A percentile compares a stretch with the other conserved stretches of the same genome.
These are phyloP conservation scores for Pterocarpus santalinus DNA, from an alignment of 306 rosid genomes.

Conservation along the genomic window DNA sequence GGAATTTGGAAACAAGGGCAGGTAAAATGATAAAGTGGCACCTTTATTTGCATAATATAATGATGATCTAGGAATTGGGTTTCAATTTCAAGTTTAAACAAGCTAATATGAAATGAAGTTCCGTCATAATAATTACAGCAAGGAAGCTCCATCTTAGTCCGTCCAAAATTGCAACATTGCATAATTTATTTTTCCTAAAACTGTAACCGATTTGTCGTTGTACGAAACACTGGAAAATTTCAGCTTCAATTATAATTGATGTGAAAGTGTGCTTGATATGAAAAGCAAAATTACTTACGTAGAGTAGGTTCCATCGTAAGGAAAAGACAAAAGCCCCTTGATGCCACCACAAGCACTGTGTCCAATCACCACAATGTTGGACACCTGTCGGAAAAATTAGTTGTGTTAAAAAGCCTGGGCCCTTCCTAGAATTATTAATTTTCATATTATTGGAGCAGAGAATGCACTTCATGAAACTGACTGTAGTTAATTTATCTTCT, in stretches of 20 bases:
- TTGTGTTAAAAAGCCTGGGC: background rate
- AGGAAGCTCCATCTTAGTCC: background rate
- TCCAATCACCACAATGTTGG: slow-evolving; percentile 71
- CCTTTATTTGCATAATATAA: background rate
- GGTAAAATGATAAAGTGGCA: too few species aligned
- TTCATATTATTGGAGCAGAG: too few species aligned
- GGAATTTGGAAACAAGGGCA: background rate
- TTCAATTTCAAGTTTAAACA: background rate
- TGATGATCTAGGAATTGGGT: background rate
- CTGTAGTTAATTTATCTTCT: slow-evolving; percentile 11
- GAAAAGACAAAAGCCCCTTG: slow-evolving; percentile 81
- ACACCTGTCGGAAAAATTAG: slow-evolving; percentile 58
- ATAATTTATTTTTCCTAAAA: background rate
- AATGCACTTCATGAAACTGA: background rate
- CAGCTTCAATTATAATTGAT: background rate
- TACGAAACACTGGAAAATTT: background rate
- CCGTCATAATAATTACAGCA: background rate
- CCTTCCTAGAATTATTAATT: background rate
- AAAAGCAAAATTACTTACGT: slow-evolving; percentile 62
- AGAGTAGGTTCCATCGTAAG: slow-evolving; percentile 67
- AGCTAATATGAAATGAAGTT: background rate
- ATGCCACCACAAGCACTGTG: slow-evolving; percentile 99
- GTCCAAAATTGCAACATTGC: background rate
- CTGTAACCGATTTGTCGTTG: background rate
- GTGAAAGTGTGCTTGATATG: background rate